phyloP scores from a whole-genome alignment of 164 flowering plant genomes.

The Houttuynia cordata region DNA sequence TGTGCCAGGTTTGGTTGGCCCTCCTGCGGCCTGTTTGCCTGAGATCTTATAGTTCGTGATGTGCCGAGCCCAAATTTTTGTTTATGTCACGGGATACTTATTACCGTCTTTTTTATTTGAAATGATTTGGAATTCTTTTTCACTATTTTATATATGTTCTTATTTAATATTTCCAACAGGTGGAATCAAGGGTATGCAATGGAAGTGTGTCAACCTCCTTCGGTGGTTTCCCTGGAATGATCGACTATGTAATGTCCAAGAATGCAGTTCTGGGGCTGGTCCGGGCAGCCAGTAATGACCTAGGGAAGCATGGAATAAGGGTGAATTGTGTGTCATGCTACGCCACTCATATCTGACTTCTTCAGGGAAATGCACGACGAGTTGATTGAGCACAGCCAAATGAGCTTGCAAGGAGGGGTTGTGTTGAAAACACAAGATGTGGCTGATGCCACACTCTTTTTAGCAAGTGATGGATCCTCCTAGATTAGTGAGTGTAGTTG shows the following conservation, averaged over 20 bases:
- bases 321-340: background rate
- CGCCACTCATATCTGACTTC: background rate
- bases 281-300: background rate
- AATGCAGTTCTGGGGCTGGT: background rate
- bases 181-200: conserved; percentile 16
- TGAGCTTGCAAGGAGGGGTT: background rate
- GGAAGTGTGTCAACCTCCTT: conserved; percentile 16
- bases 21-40: no score
- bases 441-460: conserved; percentile 3
- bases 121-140: no score
- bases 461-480: conserved; percentile 7
- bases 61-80: no score
- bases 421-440: conserved; percentile 4
- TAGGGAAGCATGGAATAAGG: background rate
- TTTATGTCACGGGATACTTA: no score
- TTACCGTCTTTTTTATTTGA: no score
- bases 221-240: conserved; percentile 9
- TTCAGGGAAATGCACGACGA: background rate
- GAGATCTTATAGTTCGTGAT: no score
- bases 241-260: background rate
- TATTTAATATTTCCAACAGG: no score
- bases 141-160: no score
- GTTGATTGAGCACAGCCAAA: background rate
- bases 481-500: conserved; percentile 7
- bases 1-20: no score